Conservation (phyloP, 148 eudicot species). For the Fagopyrum homotropicum region DNA sequence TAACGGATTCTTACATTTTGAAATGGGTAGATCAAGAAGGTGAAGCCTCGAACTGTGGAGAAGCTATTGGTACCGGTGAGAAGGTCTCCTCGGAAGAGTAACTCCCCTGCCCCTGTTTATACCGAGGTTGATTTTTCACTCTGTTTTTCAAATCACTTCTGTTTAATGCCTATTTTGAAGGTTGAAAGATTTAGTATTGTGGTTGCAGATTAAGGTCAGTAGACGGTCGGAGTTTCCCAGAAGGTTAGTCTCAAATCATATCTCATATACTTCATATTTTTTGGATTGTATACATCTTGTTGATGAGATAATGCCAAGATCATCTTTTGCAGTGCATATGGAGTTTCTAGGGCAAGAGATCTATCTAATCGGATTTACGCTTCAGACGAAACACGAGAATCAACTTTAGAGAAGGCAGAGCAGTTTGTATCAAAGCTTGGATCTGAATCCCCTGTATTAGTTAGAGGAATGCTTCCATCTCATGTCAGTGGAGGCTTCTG, state of each 20-base stretch:
- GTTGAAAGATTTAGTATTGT: background rate
- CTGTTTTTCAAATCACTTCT: background rate
- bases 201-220: conserved; percentile 21
- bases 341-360: conserved; percentile 37
- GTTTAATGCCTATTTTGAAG: background rate
- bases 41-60: conserved; percentile 36
- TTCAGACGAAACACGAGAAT: conserved; percentile 43
- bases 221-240: conserved; percentile 19
- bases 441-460: conserved; percentile 33
- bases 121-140: conserved; percentile 31
- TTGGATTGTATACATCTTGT: background rate
- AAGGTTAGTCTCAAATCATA: conserved; percentile 17
- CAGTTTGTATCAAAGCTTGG: conserved; percentile 35
- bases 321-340: conserved; percentile 16
- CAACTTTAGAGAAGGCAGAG: conserved; percentile 50
- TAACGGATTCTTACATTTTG: background rate
- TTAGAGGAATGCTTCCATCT: conserved; percentile 70
- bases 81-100: conserved; percentile 65
- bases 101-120: conserved; percentile 55
- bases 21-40: conserved; percentile 46
- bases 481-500: conserved; percentile 84
- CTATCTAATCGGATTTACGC: conserved; percentile 51
- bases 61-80: conserved; percentile 57
- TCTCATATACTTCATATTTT: background rate
- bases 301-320: no score